These are phyloP conservation scores for Euphorbia tirucalli DNA, from an alignment of 345 rosid species.

Conservation along the genomic window DNA sequence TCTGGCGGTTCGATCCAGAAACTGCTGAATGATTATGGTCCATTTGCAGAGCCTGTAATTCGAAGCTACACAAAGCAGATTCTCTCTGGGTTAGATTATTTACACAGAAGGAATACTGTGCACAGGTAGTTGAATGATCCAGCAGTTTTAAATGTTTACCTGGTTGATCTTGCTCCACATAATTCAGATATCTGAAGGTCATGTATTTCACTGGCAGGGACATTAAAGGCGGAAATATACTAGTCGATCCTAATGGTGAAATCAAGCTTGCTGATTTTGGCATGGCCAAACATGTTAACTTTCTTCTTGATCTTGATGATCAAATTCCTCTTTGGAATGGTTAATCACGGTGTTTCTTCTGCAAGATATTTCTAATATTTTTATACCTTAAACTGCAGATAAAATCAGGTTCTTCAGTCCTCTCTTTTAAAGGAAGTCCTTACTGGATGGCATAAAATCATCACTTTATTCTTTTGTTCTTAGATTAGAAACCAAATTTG, in stretches of 20 bases:
- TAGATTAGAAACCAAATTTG: constrained; percentile 24
- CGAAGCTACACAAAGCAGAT: constrained; percentile 89
- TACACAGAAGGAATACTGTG: constrained; percentile 86
- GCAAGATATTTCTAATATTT: constrained; percentile 9
- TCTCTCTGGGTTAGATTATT: constrained; percentile 70
- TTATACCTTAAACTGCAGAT: constrained; percentile 40
- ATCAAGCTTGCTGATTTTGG: constrained; percentile 84
- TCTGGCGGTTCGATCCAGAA: too few relatives aligned
- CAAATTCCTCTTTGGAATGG: too few relatives aligned
- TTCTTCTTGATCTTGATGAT: too few relatives aligned
- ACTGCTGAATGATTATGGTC: too few relatives aligned
- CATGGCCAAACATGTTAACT: constrained; percentile 94
- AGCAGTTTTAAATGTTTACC: constrained; percentile 7
- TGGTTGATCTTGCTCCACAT: too few relatives aligned
- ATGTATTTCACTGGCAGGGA: constrained; percentile 51
- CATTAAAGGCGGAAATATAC: constrained; percentile 94
- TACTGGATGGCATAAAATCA: constrained; percentile 99
- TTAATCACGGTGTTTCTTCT: too few relatives aligned
- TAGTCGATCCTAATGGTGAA: constrained; percentile 92
- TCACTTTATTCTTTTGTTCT: too few relatives aligned
- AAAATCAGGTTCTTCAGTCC: constrained; percentile 65
- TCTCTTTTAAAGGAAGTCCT: constrained; percentile 96
- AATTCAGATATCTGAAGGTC: not conserved
- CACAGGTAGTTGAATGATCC: constrained; percentile 57
- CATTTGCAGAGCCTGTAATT: constrained; percentile 83